Conservation (phyloP, 2,329 filamentous ascomycete genomes). For the Ceratocystis harringtonii region DNA sequence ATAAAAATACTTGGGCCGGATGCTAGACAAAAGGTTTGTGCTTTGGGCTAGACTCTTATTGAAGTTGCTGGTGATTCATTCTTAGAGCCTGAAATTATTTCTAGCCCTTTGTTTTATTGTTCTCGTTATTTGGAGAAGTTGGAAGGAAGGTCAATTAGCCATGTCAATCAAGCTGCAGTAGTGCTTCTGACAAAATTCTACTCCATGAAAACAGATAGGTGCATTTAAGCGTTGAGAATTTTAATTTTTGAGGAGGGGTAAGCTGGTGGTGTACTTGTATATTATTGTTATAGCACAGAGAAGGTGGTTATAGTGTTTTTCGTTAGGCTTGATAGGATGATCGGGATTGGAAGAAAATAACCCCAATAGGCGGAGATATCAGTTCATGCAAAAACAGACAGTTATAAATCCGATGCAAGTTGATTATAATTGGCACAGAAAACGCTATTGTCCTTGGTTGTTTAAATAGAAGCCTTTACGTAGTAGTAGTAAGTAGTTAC, state of each 20-base stretch:
- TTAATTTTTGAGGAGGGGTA: not conserved
- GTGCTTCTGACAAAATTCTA: not conserved
- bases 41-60: not conserved
- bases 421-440: too few relatives aligned
- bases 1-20: not conserved
- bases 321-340: not conserved
- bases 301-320: too few relatives aligned
- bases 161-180: not conserved
- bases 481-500: too few relatives aligned
- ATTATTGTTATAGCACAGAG: too few relatives aligned
- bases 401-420: too few relatives aligned
- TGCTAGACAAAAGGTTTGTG: not conserved
- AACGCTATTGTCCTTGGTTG: too few relatives aligned
- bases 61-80: not conserved
- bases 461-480: too few relatives aligned
- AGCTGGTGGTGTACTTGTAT: not conserved
- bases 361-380: too few relatives aligned
- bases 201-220: not conserved
- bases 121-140: not conserved
- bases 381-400: too few relatives aligned
- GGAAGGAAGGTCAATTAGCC: not conserved
- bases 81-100: not conserved
- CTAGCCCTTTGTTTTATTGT: not conserved
- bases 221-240: slow-evolving; percentile 6
- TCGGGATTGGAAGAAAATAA: too few relatives aligned